Evolutionary conservation across 495 filamentous ascomycete genomes (phyloP), one percentile per base, ranked within the genome.

Genomic region (Copromyces sp.): DNA sequence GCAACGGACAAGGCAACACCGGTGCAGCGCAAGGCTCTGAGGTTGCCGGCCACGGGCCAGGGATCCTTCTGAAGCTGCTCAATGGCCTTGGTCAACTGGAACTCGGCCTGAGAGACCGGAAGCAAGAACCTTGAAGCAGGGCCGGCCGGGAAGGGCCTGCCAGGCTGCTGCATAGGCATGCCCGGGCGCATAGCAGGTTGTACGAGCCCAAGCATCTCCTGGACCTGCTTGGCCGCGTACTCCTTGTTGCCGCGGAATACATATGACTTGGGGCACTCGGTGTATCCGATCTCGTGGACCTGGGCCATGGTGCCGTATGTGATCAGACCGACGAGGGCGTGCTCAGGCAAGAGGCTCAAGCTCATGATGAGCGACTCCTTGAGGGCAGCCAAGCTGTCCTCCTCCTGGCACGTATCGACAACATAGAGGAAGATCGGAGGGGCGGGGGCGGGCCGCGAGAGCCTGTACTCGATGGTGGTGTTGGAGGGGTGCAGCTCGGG

Each of bases 161-260:
- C 93, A 59, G 91, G 92, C 38, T 77, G 79, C 16, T 93, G 92
- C 73, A 89, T 88, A 53, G 91, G 94, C 84, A 93, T 89, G 71
- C 90, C 91, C 3, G 94, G 94, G 71, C 96, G 89, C 68, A 93
- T 74, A 42, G 89, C 89, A 17, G 90, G 83, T 17, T 88, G 84
- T 38, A 90, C 82, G 59, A 97, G 87, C 29, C 94, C 96, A 29
- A 99, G 89, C 96, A 99, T 99, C 79, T 99, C 96, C 80, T 98
- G 95, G 16, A 99, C 94, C 79, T 98, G 91, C 82, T 98, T 98
- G 70, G 94, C 92, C 32, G 89, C 86, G 81, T 99, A 99, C 76
- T 99, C 96, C 84, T 98, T 99, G 86, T 89, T 97, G 65, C 96
- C 96, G 37, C 96, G 89, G 86, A 99, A 99, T 24, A 99, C 96